Evolutionary conservation across 768 basidiomycete species (phyloP), one percentile per base, ranked within the genome.

Genomic region (Suillus americanus): DNA sequence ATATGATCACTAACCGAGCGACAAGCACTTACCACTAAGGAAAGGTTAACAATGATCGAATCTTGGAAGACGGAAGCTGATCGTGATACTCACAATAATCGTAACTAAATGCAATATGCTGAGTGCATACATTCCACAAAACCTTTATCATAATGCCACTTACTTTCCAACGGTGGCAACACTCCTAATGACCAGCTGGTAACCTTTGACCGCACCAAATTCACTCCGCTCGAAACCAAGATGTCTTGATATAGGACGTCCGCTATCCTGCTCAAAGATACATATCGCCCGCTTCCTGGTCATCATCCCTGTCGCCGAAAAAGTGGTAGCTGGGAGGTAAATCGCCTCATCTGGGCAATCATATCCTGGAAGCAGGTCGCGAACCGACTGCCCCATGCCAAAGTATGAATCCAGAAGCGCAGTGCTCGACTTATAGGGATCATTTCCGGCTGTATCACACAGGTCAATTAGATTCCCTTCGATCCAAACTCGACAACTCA

Each of bases 161-260:
- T 73, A 89, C 83, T 89, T 89, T 68, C 87, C 87, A 43, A 88
- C 82, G 1, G 86, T 87, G n/a, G 79, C 79, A 51, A 87, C 81
- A 61, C 81, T 84, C 63, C 88, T 75, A 41, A 89, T 78, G 25
- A 82, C 80, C 37, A 89, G 75, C 38, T 83, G 80, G 68, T 88
- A 89, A 1, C 85, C 86, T 70, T 84, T 88, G 7, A 85, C 79
- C 5, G 83, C 87, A 57, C 87, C 87, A 65, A 85, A 85, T 71
- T 89, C 87, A 53, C 83, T 82, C 59, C 79, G 73, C 51, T 73
- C 66, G 65, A 80, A 85, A 0, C 86, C 87, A 35, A 79, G 80
- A 71, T 90, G 89, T 37, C 88, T 74, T 8, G 82, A 82, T 46
- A 89, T 74, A 12, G 89, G 88, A 33, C 80, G 81, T 10, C 82